Conservation (phyloP, 129 eudicot species). For the Tagetes patula region DNA sequence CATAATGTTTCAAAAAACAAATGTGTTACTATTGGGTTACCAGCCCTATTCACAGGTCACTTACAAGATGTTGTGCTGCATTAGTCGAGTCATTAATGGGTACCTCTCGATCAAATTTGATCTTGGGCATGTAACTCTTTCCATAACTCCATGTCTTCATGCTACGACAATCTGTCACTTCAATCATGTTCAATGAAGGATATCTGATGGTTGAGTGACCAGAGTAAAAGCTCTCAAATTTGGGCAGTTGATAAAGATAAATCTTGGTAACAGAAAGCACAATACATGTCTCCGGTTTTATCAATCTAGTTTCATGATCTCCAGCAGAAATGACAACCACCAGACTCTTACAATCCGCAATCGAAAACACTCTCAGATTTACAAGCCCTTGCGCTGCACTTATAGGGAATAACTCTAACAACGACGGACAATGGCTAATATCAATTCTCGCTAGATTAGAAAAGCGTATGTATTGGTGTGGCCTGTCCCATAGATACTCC, state of each 20-base stretch:
- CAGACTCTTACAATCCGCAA: not conserved
- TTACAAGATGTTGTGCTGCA: too few relatives aligned
- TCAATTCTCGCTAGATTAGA: not conserved
- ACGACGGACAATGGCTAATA: not conserved
- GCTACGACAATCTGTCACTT: not conserved
- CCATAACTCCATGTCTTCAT: slow-evolving; percentile 8
- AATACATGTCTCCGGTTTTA: not conserved
- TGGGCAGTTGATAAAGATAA: not conserved
- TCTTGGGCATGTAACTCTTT: not conserved
- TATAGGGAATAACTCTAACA: not conserved
- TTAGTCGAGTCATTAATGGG: too few relatives aligned
- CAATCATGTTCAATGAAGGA: not conserved
- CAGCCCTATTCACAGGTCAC: too few relatives aligned
- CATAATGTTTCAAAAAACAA: too few relatives aligned
- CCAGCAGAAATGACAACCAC: not conserved
- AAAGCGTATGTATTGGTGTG: slow-evolving; percentile 3
- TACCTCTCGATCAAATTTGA: not conserved
- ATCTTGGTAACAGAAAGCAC: not conserved
- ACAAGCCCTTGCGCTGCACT: slow-evolving; percentile 13
- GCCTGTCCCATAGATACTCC: slow-evolving; percentile 1
- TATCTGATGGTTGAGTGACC: not conserved
- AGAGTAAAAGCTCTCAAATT: not conserved
- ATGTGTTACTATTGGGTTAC: too few relatives aligned
- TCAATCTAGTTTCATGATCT: too few relatives aligned
- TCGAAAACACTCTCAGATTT: not conserved